Evolutionary conservation across 179 eudicot species (phyloP), one percentile per base, ranked within the genome.

Genomic region (Silene coronaria): DNA sequence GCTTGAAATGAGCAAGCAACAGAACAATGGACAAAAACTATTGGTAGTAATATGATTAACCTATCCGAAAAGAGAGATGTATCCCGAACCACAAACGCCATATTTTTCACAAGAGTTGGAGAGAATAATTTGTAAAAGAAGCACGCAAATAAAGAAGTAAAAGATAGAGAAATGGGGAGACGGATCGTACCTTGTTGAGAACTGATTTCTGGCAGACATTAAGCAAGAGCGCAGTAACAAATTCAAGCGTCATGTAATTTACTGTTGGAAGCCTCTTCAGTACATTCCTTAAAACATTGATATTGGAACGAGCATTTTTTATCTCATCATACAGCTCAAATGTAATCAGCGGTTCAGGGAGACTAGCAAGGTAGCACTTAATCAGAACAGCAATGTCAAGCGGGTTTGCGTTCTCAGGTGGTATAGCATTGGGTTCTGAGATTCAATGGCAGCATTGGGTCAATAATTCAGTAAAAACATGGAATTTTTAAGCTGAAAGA

Each of bases 341-440:
- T 53, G 92, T 88, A 72, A 85, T 81, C 42, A 94, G 71, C 28
- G 98, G 98, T 82, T 94, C 91, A 55, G 98, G 94, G 71, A 94
- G 94, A 83, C 97, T 91, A 46, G 93, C 94, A 80, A 94, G 88
- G 84, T 91, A 94, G 77, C 97, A 94, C 86, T 94, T 94, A 48
- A 86, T 78, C 55, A 94, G 86, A 78, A 87, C 85, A 64, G 96
- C 97, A 76, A 87, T 86, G 81, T 94, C 92, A 67, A 87, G 76
- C 28, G 96, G 82, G 78, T 84, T 87, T 70, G 86, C 58, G 72
- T 88, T 88, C 75, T 92, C 98, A 0, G 96, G 97, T 48, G 89
- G 80, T 73, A 84, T 69, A 24, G 96, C 94, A 80, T 89, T 87
- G 65, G 89, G 80, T 34, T 94, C 98, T 94, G 90, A 21, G 82